Base-by-base conservation (phyloP, 2,329 filamentous ascomycete genomes). In the Phialocephala sp. region DNA sequence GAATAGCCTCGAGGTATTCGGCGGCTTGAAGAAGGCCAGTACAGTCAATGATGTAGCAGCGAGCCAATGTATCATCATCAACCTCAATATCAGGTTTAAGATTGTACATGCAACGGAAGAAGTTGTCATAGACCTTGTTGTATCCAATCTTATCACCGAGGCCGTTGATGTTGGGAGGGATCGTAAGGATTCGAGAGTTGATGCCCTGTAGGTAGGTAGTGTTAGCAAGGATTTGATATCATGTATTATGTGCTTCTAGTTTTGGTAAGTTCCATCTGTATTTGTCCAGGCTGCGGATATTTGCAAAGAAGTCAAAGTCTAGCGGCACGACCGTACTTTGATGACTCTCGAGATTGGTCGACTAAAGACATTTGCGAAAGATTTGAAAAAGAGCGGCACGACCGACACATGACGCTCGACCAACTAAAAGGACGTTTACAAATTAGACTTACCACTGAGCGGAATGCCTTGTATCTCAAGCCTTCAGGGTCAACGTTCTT, bases 111-210 rank as follows among this genome's bases (percentile, higher is more conserved):
- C 68, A 69, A 8, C 65, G 58, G 64, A 76, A 75, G 47, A 76
- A 66, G 14, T 72, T 75, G 43, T 76, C 74, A 45, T 76, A 75
- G 9, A 66, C 60, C 18, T 66, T 69, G 55, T 71, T 63, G 27
- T 66, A 71, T 2, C 36, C 45, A 15, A 65, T 56, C 2, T 67
- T 43, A 1, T 56, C 63, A 2, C 67, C 68, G 8, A 68, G 20
- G 18, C 65, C 65, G n/a, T 68, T 67, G 8, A 59, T 24, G 45
- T 70, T 70, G 20, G 58, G 24, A 18, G 50, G 50, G 1, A 54
- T 15, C 3, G 24, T 35, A 12, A 54, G 22, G 24, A n/a, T 35
- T 32, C 50, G 24, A 32, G 50, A 54, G 24, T 32, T 54, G 24
- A 54, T 14, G 14, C 24, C 22, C 50, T 54, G 24, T 27, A 12